These are phyloP conservation scores for Cutaneotrichosporon daszewskae DNA, from an alignment of 1,284 basidiomycete genomes.

Conservation along the genomic window DNA sequence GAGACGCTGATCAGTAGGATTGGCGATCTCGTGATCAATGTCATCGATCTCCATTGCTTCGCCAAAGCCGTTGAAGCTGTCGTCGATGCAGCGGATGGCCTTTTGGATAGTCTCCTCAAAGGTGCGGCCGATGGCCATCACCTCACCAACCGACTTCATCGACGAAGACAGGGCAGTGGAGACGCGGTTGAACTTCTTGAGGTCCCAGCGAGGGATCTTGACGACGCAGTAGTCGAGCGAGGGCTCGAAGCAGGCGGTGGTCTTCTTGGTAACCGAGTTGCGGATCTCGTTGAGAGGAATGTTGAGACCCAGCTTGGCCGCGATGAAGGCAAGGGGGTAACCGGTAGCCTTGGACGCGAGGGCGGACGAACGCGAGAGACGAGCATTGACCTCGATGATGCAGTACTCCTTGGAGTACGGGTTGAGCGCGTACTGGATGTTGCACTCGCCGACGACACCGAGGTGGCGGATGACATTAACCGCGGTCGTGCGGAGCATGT, in stretches of 20 bases:
- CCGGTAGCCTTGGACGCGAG: conserved; percentile 98
- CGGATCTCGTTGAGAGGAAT: conserved; percentile 97
- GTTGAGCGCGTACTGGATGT: conserved; percentile 98
- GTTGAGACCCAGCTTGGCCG: conserved; percentile 92
- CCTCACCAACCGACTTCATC: conserved; percentile 99
- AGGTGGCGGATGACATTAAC: conserved; percentile 97
- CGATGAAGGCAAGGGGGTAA: conserved; percentile 96
- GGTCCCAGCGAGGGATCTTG: conserved; percentile 98
- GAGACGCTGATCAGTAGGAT: conserved; percentile 73
- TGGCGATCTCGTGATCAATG: conserved; percentile 67
- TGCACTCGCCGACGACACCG: conserved; percentile 93
- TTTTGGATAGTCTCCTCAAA: conserved; percentile 99
- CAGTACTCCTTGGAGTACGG: conserved; percentile 93
- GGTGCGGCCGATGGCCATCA: conserved; percentile 96
- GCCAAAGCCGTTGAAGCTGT: conserved; percentile 86
- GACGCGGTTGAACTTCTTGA: conserved; percentile 94
- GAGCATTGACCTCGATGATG: conserved; percentile 99
- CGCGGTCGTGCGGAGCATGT: conserved; percentile 97
- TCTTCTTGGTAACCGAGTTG: conserved; percentile 94
- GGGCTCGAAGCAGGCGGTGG: conserved; percentile 96
- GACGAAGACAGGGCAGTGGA: conserved; percentile 79
- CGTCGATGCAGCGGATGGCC: conserved; percentile 93
- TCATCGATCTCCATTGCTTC: conserved; percentile 64
- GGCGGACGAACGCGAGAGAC: conserved; percentile 94
- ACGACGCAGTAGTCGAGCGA: conserved; percentile 95